A percentile compares a stretch with the other conserved stretches of the same genome.
phyloP scores from a whole-genome alignment of 2,329 filamentous ascomycete genomes.

The Fusarium xyrophilum region DNA sequence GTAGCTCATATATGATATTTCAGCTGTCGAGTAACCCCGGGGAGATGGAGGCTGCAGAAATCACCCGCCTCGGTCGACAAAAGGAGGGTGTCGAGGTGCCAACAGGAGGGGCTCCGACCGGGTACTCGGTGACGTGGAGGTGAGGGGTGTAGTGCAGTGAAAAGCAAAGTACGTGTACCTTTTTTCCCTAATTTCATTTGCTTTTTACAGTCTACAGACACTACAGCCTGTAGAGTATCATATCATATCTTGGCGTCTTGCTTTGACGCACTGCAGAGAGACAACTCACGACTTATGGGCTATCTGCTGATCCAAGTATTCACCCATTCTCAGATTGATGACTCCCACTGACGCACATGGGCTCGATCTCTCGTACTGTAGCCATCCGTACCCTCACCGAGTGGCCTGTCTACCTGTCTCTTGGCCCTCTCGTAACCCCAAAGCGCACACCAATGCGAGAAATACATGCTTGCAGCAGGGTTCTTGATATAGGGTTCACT shows the following conservation, averaged over 20 bases:
- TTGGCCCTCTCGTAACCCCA: not conserved
- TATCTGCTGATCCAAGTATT: not conserved
- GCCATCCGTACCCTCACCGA: not conserved
- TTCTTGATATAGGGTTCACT: not conserved
- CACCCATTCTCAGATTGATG: not conserved
- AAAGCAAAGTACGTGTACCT: not conserved
- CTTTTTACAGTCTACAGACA: not conserved
- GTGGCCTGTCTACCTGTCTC: not conserved
- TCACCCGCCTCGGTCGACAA: conserved; percentile 26
- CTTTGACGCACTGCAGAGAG: not conserved
- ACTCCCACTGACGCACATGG: conserved; percentile 2
- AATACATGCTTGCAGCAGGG: conserved; percentile 5
- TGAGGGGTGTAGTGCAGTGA: conserved; percentile 2
- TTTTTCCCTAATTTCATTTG: not conserved
- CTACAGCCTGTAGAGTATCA: not conserved
- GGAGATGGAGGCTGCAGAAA: conserved; percentile 29
- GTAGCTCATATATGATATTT: not conserved
- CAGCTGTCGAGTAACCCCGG: conserved; percentile 18
- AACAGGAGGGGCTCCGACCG: conserved; percentile 3
- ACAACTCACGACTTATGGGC: not conserved
- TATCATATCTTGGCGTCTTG: not conserved
- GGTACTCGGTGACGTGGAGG: conserved; percentile 30
- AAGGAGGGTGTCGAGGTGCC: not conserved
- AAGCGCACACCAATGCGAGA: conserved; percentile 2
- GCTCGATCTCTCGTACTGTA: conserved; percentile 9